Conservation (phyloP, 495 filamentous ascomycete genomes). For the Friedmanniomyces simplex region DNA sequence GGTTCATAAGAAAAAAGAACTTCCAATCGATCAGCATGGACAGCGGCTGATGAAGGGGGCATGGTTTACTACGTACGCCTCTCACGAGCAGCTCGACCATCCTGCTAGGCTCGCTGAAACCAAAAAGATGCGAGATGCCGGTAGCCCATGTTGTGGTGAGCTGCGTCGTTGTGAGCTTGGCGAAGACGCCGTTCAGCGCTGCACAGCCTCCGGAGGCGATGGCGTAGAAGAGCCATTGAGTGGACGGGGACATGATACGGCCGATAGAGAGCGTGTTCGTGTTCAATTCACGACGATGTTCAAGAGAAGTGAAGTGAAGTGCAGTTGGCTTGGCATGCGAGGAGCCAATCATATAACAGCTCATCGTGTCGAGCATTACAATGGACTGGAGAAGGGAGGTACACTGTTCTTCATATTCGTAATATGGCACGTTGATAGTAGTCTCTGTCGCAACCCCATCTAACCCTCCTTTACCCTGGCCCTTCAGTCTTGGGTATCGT, state of each 20-base stretch:
- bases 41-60: too few species aligned
- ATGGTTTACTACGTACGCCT: constrained; percentile 44
- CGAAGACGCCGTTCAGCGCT: constrained; percentile 90
- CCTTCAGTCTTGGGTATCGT: constrained; percentile 3
- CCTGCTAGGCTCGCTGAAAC: constrained; percentile 40
- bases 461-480: neutral
- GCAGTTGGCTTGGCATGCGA: neutral
- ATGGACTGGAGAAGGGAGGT: neutral
- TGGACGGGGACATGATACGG: constrained; percentile 3
- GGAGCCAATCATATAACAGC: neutral
- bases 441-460: neutral
- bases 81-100: constrained; percentile 57
- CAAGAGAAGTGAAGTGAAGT: neutral
- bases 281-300: too few species aligned
- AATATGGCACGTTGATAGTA: neutral
- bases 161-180: constrained; percentile 83
- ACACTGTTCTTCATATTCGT: neutral
- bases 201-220: constrained; percentile 81
- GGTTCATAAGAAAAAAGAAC: constrained; percentile 80
- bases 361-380: neutral
- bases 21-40: constrained; percentile 27
- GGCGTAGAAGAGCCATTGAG: constrained; percentile 68
- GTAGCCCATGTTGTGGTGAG: constrained; percentile 63
- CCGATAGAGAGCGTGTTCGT: neutral
- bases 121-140: constrained; percentile 51